phyloP scores from a whole-genome alignment of 2,329 filamentous ascomycete species.

The Colletotrichum cuscutae region DNA sequence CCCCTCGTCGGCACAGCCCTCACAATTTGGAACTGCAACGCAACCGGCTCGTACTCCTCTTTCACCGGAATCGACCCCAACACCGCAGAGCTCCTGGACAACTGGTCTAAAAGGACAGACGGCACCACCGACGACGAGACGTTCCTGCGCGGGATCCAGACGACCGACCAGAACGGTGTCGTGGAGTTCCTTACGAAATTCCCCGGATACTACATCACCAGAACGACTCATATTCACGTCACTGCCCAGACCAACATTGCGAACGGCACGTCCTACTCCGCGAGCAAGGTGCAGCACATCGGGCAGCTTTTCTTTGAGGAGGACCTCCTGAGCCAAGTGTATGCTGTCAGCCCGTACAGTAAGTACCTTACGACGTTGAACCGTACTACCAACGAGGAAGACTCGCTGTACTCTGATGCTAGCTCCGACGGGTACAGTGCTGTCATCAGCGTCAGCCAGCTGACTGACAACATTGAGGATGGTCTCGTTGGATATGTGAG shows the following conservation, averaged over 20 bases:
- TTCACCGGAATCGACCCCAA: conserved; percentile 17
- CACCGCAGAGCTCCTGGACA: not conserved
- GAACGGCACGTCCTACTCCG: too few species aligned
- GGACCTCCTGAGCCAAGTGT: conserved; percentile 3
- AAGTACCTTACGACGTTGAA: conserved; percentile 6
- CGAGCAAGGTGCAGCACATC: too few species aligned
- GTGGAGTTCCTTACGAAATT: conserved; percentile 50
- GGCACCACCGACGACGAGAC: conserved; percentile 41
- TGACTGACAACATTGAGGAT: conserved; percentile 57
- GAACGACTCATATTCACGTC: too few species aligned
- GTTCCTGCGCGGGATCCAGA: conserved; percentile 49
- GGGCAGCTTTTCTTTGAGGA: conserved; percentile 6
- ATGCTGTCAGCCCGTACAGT: conserved; percentile 7
- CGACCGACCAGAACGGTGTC: conserved; percentile 53
- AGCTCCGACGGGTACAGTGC: conserved; percentile 56
- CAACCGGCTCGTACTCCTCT: conserved; percentile 21
- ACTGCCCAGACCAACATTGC: too few species aligned
- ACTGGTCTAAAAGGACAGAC: not conserved
- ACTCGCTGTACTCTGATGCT: conserved; percentile 50
- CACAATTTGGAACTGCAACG: conserved; percentile 22
- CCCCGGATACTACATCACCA: too few species aligned
- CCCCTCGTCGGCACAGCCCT: conserved; percentile 7
- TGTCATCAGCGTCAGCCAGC: conserved; percentile 60
- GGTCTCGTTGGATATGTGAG: conserved; percentile 39
- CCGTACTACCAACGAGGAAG: conserved; percentile 42